phyloP scores from a whole-genome alignment of 768 basidiomycete species.

The Exsudoporus frostii region DNA sequence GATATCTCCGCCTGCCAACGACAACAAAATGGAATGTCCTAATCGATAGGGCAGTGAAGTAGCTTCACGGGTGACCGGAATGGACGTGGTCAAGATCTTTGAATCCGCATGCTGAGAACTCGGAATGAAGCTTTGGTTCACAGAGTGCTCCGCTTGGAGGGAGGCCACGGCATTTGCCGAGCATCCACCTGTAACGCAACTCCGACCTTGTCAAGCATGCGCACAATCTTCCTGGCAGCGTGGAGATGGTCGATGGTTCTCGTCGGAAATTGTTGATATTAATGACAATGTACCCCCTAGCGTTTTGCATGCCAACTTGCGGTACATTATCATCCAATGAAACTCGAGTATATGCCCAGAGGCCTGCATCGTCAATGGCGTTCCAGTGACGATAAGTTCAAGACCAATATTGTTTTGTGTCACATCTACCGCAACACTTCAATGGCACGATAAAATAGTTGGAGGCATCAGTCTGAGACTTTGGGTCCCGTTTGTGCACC shows the following conservation, averaged over 20 bases:
- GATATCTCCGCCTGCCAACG: neutral
- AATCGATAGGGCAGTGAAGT: constrained; percentile 1
- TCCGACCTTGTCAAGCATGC: neutral
- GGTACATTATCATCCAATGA: neutral
- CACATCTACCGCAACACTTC: neutral
- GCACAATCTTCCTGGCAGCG: neutral
- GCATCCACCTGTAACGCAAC: neutral
- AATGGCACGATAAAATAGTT: neutral
- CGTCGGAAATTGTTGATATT: neutral
- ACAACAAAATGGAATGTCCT: neutral
- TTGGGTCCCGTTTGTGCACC: neutral
- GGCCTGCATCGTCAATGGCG: neutral
- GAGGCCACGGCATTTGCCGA: constrained; percentile 16
- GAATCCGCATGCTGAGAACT: constrained; percentile 4
- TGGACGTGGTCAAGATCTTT: constrained; percentile 8
- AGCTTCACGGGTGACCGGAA: constrained; percentile 5
- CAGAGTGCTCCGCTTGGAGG: neutral
- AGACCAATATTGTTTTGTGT: neutral
- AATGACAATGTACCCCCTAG: neutral
- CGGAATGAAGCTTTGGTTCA: neutral
- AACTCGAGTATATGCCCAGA: neutral
- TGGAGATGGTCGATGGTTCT: neutral
- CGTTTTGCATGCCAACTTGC: neutral
- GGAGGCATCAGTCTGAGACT: neutral
- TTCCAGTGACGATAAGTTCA: neutral